A percentile compares a stretch with the other conserved stretches of the same genome.
phyloP scores from a whole-genome alignment of 129 eudicot species.

The Centella asiatica region DNA sequence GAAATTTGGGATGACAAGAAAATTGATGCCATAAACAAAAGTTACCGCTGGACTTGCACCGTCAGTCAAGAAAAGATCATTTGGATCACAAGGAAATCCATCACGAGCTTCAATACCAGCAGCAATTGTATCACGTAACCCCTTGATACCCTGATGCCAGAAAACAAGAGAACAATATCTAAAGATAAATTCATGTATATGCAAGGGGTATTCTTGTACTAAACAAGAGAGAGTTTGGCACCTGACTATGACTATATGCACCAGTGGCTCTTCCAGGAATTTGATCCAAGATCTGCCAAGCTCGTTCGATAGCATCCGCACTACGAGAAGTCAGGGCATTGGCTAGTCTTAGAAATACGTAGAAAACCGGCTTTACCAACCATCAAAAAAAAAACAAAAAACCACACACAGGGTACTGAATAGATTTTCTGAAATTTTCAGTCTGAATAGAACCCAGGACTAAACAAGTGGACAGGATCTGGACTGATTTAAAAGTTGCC shows the following conservation, averaged over 20 bases:
- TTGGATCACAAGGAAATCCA: constrained; percentile 78
- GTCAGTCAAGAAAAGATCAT: constrained; percentile 89
- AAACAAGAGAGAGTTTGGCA: constrained; percentile 13
- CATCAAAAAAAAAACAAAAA: no score
- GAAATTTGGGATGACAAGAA: not conserved
- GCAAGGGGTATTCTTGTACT: not conserved
- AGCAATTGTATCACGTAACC: constrained; percentile 81
- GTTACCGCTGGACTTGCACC: constrained; percentile 95
- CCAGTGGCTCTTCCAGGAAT: constrained; percentile 97
- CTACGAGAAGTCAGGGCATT: constrained; percentile 26
- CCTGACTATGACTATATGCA: constrained; percentile 99
- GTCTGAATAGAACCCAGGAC: no score
- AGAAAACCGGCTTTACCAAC: not conserved
- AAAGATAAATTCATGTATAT: not conserved
- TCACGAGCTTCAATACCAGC: constrained; percentile 96
- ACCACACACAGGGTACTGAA: no score
- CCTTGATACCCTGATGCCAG: constrained; percentile 67
- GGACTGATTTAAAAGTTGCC: not conserved
- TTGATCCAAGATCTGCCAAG: constrained; percentile 69
- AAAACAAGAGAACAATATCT: constrained; percentile 5
- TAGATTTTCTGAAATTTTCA: no score
- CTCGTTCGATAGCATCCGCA: constrained; percentile 74
- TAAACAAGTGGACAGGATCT: no score
- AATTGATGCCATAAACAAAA: not conserved
- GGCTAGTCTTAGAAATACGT: not conserved